phyloP scores from a whole-genome alignment of 23 red algal species.

The Gracilaria gracilis region DNA sequence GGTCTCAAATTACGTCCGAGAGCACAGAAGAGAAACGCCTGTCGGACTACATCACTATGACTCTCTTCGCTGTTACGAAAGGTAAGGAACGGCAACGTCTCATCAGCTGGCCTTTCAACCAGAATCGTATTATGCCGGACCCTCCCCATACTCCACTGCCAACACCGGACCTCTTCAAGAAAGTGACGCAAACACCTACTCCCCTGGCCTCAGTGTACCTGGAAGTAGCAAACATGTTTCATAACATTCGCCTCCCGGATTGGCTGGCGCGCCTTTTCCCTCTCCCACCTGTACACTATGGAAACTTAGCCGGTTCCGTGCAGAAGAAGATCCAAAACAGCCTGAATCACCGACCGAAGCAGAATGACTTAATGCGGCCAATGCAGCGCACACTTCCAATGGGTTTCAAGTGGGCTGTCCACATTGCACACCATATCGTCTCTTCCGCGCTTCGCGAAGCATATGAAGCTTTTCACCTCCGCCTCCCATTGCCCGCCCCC shows the following conservation, averaged over 20 bases:
- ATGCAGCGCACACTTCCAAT: slow-evolving; percentile 12
- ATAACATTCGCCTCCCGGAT: slow-evolving; percentile 9
- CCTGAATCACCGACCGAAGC: neutral
- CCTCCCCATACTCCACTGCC: neutral
- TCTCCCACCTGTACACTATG: neutral
- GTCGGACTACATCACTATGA: neutral
- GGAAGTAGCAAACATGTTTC: slow-evolving; percentile 34
- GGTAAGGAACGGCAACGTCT: neutral
- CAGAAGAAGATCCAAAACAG: neutral
- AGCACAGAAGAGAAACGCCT: neutral
- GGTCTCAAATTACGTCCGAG: slow-evolving; percentile 4
- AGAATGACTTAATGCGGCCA: neutral
- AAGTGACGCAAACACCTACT: neutral
- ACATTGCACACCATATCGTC: slow-evolving; percentile 1
- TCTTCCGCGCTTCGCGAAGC: too few relatives aligned
- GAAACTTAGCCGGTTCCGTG: neutral
- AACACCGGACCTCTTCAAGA: slow-evolving; percentile 21
- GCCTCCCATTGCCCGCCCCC: too few relatives aligned
- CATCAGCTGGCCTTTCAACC: slow-evolving; percentile 13
- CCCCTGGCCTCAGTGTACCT: neutral
- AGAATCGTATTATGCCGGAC: slow-evolving; percentile 22
- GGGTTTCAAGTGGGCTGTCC: slow-evolving; percentile 49
- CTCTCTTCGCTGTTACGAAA: neutral
- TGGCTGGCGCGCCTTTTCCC: slow-evolving; percentile 3
- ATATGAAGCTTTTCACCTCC: too few relatives aligned